A percentile compares a stretch with the other conserved stretches of the same genome.
Evolutionary conservation across 805 yeast species (phyloP).

Genomic region (Lipomyces mesembrius): DNA sequence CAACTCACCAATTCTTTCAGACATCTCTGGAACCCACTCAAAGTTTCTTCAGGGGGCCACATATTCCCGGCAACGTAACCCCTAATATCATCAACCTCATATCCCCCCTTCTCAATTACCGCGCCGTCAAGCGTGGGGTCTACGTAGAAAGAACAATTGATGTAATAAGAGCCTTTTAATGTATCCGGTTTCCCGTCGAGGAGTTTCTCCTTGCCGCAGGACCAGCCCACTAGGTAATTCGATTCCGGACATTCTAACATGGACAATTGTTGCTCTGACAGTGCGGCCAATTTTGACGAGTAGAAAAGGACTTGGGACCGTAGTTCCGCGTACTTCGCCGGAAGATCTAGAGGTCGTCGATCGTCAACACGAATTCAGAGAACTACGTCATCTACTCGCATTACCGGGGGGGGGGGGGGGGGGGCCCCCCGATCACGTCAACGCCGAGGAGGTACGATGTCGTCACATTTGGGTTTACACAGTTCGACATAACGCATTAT

Average conservation of each 20-base stretch:
- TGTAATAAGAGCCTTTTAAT: conserved; percentile 61
- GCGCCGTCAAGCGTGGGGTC: conserved; percentile 56
- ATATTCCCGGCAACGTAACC: conserved; percentile 57
- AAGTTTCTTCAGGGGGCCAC: conserved; percentile 53
- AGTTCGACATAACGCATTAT: neutral
- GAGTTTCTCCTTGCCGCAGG: conserved; percentile 59
- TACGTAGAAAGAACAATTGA: conserved; percentile 60
- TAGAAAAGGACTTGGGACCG: conserved; percentile 53
- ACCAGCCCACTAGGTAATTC: conserved; percentile 64
- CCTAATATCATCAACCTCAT: conserved; percentile 46
- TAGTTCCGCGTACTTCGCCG: conserved; percentile 48
- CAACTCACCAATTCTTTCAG: conserved; percentile 43
- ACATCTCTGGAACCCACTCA: conserved; percentile 40
- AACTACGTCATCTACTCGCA: too few species aligned
- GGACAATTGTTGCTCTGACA: neutral
- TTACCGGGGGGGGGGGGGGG: too few species aligned
- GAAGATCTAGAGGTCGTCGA: conserved; percentile 42
- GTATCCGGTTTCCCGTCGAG: conserved; percentile 53
- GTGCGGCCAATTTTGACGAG: conserved; percentile 42
- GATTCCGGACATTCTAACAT: conserved; percentile 56
- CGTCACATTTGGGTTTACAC: neutral
- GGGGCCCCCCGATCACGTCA: too few species aligned
- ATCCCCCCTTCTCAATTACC: conserved; percentile 35
- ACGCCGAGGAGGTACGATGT: too few species aligned
- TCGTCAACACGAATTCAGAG: conserved; percentile 10